Percentiles rank a stretch among this genome's conserved stretches.
These are phyloP conservation scores for Dryas alaskensis DNA, from an alignment of 306 rosid species.

Conservation along the genomic window DNA sequence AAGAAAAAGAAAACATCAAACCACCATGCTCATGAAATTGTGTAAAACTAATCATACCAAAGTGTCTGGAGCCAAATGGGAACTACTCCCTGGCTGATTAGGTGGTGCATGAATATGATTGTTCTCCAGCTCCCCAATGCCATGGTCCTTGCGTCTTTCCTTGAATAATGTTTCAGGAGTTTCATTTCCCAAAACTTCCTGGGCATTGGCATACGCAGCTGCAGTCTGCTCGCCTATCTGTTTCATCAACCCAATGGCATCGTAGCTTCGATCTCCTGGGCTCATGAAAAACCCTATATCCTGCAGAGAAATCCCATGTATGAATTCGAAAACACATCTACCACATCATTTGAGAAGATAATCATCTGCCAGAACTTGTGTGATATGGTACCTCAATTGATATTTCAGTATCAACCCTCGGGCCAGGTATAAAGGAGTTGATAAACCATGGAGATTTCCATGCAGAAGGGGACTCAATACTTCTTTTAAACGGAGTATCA, in stretches of 20 bases:
- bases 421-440: constrained; percentile 66
- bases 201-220: constrained; percentile 79
- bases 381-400: constrained; percentile 86
- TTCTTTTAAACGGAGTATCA: constrained; percentile 79
- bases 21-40: background rate
- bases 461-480: constrained; percentile 92
- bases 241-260: constrained; percentile 87
- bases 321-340: background rate
- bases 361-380: constrained; percentile 13
- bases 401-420: constrained; percentile 77
- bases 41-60: constrained; percentile 39
- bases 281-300: constrained; percentile 80
- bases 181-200: constrained; percentile 69
- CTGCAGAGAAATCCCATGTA: constrained; percentile 38
- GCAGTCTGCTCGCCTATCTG: constrained; percentile 86
- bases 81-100: constrained; percentile 33
- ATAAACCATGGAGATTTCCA: constrained; percentile 97
- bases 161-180: constrained; percentile 52
- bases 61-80: constrained; percentile 47
- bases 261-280: constrained; percentile 81
- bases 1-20: background rate
- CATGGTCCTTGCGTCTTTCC: constrained; percentile 27
- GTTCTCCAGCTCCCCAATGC: constrained; percentile 36
- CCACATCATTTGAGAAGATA: background rate
- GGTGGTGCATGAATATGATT: constrained; percentile 14